A percentile compares a stretch with the other conserved stretches of the same genome.
phyloP scores from a whole-genome alignment of 2,329 filamentous ascomycete genomes.

The Furcasterigmium furcatum region DNA sequence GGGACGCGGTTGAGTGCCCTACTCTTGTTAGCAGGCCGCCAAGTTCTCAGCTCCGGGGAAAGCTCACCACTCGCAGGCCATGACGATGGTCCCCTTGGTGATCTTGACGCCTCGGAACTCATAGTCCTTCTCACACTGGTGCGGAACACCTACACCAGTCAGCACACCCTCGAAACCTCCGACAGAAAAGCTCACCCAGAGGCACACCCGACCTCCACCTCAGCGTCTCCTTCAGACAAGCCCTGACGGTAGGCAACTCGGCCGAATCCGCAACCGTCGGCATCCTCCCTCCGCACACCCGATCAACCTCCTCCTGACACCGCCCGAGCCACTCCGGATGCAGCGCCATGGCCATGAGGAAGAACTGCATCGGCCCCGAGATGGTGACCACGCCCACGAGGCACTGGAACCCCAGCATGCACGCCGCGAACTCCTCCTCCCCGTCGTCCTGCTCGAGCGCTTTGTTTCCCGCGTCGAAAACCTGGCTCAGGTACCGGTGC shows the following conservation, averaged over 20 bases:
- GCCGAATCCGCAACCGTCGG: conserved; percentile 47
- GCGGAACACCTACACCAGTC: conserved; percentile 37
- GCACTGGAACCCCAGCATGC: conserved; percentile 49
- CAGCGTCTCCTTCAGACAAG: conserved; percentile 56
- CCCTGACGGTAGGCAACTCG: conserved; percentile 48
- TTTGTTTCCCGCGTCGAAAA: conserved; percentile 34
- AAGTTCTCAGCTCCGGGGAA: not conserved
- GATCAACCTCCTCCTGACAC: conserved; percentile 55
- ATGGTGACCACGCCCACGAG: conserved; percentile 49
- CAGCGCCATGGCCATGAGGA: conserved; percentile 48
- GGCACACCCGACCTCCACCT: conserved; percentile 56
- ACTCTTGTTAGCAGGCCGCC: conserved; percentile 30
- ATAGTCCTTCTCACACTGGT: conserved; percentile 43
- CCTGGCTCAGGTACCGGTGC: conserved; percentile 43
- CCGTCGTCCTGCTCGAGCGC: conserved; percentile 35
- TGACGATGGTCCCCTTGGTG: conserved; percentile 43
- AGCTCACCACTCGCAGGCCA: conserved; percentile 47
- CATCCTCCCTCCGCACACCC: conserved; percentile 50
- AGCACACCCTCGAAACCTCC: not conserved
- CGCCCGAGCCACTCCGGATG: conserved; percentile 50
- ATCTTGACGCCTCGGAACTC: conserved; percentile 44
- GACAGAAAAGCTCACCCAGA: conserved; percentile 29
- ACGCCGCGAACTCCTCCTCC: conserved; percentile 43
- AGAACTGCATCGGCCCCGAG: conserved; percentile 46
- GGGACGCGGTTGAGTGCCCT: conserved; percentile 50